Evolutionary conservation across 495 filamentous ascomycete genomes (phyloP), one percentile per base, ranked within the genome.

Genomic region (Chaetomidium leptoderma): DNA sequence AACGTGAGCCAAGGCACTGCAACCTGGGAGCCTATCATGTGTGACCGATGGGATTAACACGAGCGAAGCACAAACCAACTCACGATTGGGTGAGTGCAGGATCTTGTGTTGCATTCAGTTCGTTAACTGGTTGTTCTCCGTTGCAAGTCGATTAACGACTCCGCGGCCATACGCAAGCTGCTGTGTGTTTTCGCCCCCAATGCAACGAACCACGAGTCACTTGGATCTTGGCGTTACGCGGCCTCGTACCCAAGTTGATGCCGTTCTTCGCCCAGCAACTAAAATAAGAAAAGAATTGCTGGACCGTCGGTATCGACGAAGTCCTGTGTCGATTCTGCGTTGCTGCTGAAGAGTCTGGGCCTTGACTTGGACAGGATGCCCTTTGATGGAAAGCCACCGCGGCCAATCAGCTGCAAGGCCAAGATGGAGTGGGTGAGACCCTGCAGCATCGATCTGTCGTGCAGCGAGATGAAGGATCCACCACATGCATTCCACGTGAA

Each of bases 401-500:
- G 6, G 16, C 52, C 52, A 55, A 55, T 55, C 17, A 9, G 17
- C 17, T 10, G 16, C 21, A 14, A 35, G 21, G 21, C 2, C 35
- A 13, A 21, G 6, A 53, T 53, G 50, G 16, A 27, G 49, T 32
- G 5, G 30, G 5, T 32, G 5, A 40, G 5, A 43, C 50, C 36
- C 50, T 50, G 47, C 17, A 8, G n/a, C n/a, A n/a, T n/a, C n/a
- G 8, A 39, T 40, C 27, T 36, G 47, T 23, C 29, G 47, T 23
- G 19, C 47, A 50, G 29, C 17, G 52, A 55, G 40, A 45, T 55
- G 40, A 36, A 21, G 36, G 40, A 6, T 26, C 52, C 27, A 30
- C 27, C 8, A 4, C n/a, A 27, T 36, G 40, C 52, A 55, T 46
- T 54, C 52, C 52, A 55, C 42, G 40, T 35, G 39, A 53, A 17